Evolutionary conservation across 2,329 filamentous ascomycete genomes (phyloP), one percentile per base, ranked within the genome.

Genomic region (Aspergillus eucalypticola): DNA sequence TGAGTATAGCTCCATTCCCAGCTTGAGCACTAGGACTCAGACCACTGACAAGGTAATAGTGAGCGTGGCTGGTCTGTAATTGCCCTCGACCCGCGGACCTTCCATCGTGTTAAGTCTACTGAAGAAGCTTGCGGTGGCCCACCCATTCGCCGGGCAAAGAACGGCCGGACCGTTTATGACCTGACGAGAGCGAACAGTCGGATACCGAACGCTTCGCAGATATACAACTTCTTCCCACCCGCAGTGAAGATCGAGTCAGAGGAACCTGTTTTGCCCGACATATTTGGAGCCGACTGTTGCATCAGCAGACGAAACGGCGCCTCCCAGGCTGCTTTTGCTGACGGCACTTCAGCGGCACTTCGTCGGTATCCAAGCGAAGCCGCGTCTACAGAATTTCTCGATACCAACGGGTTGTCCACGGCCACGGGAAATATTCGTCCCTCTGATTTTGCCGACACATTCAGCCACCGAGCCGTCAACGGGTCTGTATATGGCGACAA

Each of bases 61-160:
- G 67, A 76, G 60, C 68, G 74, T 48, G 79, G 80, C n/a, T 82
- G 80, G 80, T 70, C 72, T 48, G 78, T 81, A 49, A 66, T 81
- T 49, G 78, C 79, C 13, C 67, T 82, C 27, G 78, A 81, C 61
- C 77, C 78, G n/a, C 71, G 73, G 23, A 70, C 68, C 41, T 81
- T 81, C 59, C 76, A 75, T 54, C 62, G 67, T 6, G 69, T 73
- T 53, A 62, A 67, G 11, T 70, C 69, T 5, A 71, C 71, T 48
- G 66, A 73, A 61, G 71, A 79, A 19, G 79, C 79, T 7, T 80
- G 76, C 62, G 78, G 79, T 50, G 75, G 76, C 32, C 54, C 62
- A 38, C 72, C 73, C 39, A 55, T 61, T 19, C 58, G 65, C 17
- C 51, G 60, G 8, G 29, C 61, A 15, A 64, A 68, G 29, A 56